phyloP scores from a whole-genome alignment of 768 basidiomycete species.

The Saitozyma sp. region DNA sequence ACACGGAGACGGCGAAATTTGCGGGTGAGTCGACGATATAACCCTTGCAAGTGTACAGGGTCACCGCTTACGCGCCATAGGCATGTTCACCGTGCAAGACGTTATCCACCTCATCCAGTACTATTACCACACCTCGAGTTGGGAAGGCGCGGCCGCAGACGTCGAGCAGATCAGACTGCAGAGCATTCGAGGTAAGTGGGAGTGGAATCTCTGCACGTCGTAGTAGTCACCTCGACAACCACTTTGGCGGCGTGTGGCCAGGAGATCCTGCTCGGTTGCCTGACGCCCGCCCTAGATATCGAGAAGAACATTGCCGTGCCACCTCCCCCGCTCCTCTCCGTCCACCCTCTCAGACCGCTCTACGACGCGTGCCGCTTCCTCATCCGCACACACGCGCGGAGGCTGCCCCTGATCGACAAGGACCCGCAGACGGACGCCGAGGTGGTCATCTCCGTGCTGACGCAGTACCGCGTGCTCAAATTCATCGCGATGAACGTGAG shows the following conservation, averaged over 20 bases:
- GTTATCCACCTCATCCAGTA: constrained; percentile 99
- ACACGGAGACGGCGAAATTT: constrained; percentile 87
- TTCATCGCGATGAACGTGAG: constrained; percentile 95
- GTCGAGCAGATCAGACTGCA: constrained; percentile 91
- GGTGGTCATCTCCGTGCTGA: constrained; percentile 91
- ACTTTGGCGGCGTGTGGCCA: not conserved
- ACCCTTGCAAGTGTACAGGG: not conserved
- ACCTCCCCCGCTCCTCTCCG: constrained; percentile 82
- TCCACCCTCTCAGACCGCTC: constrained; percentile 82
- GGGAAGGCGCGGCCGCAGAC: constrained; percentile 80
- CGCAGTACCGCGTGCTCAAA: constrained; percentile 96
- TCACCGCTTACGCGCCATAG: constrained; percentile 51
- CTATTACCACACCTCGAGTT: constrained; percentile 83
- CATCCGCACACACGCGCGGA: constrained; percentile 91
- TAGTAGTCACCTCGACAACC: not conserved
- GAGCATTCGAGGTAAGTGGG: constrained; percentile 74
- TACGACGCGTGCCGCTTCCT: constrained; percentile 86
- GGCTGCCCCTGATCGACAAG: constrained; percentile 87
- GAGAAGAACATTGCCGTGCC: constrained; percentile 89
- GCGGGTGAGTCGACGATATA: constrained; percentile 55
- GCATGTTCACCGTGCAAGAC: constrained; percentile 99
- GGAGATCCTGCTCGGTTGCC: constrained; percentile 4
- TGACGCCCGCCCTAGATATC: constrained; percentile 65
- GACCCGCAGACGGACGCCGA: constrained; percentile 94
- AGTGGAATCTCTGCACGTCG: not conserved